Conservation (phyloP, 106 monocot genomes). For the Xerophyta viscosa region DNA sequence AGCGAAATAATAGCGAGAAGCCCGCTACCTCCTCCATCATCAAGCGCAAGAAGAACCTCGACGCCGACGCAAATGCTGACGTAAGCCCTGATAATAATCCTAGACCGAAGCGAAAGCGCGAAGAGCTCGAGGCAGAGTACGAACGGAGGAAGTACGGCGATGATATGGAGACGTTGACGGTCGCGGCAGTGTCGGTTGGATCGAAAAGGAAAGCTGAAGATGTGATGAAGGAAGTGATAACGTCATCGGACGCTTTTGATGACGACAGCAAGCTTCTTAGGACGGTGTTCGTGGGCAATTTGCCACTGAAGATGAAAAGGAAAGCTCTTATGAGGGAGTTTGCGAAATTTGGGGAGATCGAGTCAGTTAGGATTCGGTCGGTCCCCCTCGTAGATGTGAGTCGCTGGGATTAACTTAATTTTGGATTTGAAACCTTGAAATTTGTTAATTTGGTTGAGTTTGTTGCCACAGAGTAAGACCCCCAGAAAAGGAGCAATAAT, state of each 20-base stretch:
- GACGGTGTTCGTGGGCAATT: constrained; percentile 88
- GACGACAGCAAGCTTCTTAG: constrained; percentile 86
- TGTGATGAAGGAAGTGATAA: constrained; percentile 11
- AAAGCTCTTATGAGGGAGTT: constrained; percentile 83
- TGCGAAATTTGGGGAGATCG: constrained; percentile 64
- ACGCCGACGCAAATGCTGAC: background rate
- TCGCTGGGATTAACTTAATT: background rate
- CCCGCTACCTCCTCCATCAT: constrained; percentile 3
- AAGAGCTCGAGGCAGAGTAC: constrained; percentile 47
- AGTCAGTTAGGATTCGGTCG: constrained; percentile 80
- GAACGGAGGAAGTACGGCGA: constrained; percentile 27
- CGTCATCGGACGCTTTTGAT: constrained; percentile 40
- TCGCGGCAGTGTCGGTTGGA: constrained; percentile 18
- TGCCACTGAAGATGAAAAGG: constrained; percentile 67
- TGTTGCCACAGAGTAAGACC: constrained; percentile 46
- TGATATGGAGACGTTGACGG: background rate
- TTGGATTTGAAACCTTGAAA: background rate
- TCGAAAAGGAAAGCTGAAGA: constrained; percentile 78
- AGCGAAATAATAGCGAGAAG: background rate
- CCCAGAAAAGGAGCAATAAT: constrained; percentile 71
- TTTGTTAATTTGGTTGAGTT: constrained; percentile 3
- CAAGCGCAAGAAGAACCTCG: constrained; percentile 26
- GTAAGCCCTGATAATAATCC: constrained; percentile 12
- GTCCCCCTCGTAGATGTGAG: constrained; percentile 74
- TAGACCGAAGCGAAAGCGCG: constrained; percentile 69